A percentile compares a stretch with the other conserved stretches of the same genome.
Conservation (phyloP, 345 rosid genomes). For the Gossypium australe region DNA sequence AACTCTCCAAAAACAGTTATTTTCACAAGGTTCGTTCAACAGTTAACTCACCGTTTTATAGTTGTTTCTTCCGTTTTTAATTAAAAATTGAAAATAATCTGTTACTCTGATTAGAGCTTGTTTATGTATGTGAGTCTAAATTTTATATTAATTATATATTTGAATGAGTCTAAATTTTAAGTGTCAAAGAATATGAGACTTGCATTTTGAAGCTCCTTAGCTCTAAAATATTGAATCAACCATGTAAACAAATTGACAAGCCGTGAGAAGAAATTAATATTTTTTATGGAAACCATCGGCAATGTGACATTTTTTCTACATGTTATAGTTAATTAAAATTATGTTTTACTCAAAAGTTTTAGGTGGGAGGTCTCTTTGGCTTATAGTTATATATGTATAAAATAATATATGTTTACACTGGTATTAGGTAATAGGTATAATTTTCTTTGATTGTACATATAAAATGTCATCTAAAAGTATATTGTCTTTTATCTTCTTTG, state of each 20-base stretch:
- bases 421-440: not conserved
- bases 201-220: not conserved
- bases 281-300: not conserved
- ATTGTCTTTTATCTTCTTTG: not conserved
- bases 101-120: no score
- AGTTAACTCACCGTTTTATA: no score
- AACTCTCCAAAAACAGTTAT: no score
- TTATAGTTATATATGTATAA: not conserved
- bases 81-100: no score
- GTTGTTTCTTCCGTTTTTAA: no score
- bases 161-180: not conserved
- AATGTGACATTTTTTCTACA: not conserved
- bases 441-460: not conserved
- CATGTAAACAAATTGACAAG: not conserved
- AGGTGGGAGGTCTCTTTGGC: constrained; percentile 2
- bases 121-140: no score
- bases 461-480: not conserved
- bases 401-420: no score
- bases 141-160: not conserved
- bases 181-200: not conserved
- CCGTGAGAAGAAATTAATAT: not conserved
- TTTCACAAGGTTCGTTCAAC: no score
- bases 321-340: not conserved
- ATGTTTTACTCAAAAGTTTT: not conserved
- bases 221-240: not conserved